Percentiles rank a stretch among this genome's conserved stretches.
Evolutionary conservation across 139 green algal genomes (phyloP).

Genomic region (Eudorina sp.): DNA sequence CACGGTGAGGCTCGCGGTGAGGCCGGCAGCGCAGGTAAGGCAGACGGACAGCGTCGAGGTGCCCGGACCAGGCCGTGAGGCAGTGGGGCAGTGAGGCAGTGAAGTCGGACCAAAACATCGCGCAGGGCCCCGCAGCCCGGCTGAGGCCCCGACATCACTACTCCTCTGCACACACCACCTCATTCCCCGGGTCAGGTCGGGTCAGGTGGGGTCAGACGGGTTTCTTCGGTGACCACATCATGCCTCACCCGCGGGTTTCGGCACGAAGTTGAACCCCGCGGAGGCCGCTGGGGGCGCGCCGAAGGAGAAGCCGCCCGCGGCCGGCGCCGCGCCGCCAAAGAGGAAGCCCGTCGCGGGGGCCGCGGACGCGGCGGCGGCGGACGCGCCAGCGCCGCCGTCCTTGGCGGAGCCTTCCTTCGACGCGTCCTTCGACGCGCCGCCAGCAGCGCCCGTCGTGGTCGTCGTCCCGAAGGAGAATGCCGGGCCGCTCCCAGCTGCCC

Average conservation of each 20-base stretch:
- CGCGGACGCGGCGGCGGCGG: not conserved
- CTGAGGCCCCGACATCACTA: no score
- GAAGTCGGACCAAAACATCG: no score
- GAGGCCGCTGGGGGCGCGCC: constrained; percentile 1
- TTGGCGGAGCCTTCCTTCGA: not conserved
- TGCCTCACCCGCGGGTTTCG: not conserved
- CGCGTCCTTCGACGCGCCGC: not conserved
- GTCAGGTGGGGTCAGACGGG: no score
- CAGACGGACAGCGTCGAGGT: no score
- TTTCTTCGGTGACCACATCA: no score
- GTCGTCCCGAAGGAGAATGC: not conserved
- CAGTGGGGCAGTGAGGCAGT: no score
- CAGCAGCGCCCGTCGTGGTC: not conserved
- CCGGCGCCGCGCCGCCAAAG: not conserved
- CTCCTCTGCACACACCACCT: no score
- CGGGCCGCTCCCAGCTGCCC: not conserved
- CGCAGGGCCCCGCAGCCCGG: no score
- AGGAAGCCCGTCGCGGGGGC: not conserved
- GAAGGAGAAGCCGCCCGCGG: constrained; percentile 13
- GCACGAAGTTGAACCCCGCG: not conserved
- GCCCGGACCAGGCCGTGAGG: no score
- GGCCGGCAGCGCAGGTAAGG: no score
- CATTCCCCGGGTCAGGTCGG: no score
- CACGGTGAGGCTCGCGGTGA: no score
- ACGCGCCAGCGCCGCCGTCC: not conserved